Base-by-base conservation (phyloP, 2,329 filamentous ascomycete species). In the Aspergillus oerlinghausenensis region DNA sequence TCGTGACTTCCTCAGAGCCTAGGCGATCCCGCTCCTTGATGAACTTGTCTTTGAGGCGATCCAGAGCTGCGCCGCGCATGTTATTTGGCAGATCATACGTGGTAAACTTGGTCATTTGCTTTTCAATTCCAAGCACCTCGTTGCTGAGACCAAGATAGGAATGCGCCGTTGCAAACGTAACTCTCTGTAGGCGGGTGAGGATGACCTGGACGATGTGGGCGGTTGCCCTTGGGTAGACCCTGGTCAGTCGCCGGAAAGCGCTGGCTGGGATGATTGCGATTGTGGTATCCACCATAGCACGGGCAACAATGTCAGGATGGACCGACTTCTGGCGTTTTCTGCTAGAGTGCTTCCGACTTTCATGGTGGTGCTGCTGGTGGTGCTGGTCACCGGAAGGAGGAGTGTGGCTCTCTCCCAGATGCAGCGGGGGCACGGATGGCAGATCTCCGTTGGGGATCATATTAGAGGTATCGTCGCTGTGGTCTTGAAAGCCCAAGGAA, bases 171-270 rank as follows among this genome's bases (percentile, higher is more conserved):
- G 92, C 89, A 53, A 99, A 84, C 0, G 94, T 99, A 2, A 99
- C 95, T 64, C 95, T 82, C 70, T 99, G 93, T 52, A 99, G 87
- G 50, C 95, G 85, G 2, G 95, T 97, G 32, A 99, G 77, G 59
- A 99, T 99, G 49, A 99, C 93, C 70, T 99, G 94, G 5, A 99
- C 92, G 61, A 99, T 97, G 68, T 99, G 95, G 1, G 94, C 88
- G 2, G 94, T 97, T 9, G 95, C 92, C 76, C 95, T 96, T 9
- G 94, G 94, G 66, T 97, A 99, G 25, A 97, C 88, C 68, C 90
- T 86, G 51, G 96, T 99, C 52, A 99, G 79, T 8, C 95, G 87
- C 53, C 92, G 86, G 67, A 99, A 99, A 3, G 94, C 95, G 70
- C 92, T 96, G 0, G 94, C 94, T 1, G 95, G 95, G 56, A 99